These are phyloP conservation scores for Microdochium bolleyi DNA, from an alignment of 2,329 filamentous ascomycete species.

Conservation along the genomic window DNA sequence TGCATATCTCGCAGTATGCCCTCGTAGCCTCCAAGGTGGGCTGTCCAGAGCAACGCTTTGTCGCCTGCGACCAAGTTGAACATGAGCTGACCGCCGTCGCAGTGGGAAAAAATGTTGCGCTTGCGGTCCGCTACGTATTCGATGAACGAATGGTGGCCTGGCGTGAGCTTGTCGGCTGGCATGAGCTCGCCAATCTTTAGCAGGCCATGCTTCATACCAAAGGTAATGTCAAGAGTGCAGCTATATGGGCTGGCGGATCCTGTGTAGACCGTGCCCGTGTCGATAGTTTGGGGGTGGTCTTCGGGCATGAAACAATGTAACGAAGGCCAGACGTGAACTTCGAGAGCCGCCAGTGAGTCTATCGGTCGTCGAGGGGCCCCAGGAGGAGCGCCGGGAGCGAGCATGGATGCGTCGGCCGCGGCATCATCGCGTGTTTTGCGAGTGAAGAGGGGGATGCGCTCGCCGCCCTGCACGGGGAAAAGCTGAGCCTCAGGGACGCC, in stretches of 20 bases:
- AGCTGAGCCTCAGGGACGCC: slow-evolving; percentile 14
- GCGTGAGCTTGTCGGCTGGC: slow-evolving; percentile 4
- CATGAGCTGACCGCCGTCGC: slow-evolving; percentile 16
- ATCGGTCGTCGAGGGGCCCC: background rate
- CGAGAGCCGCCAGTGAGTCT: slow-evolving; percentile 3
- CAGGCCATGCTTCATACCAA: slow-evolving; percentile 11
- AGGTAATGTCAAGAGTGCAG: slow-evolving; percentile 11
- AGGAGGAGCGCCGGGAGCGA: slow-evolving; percentile 1
- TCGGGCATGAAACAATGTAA: slow-evolving; percentile 14
- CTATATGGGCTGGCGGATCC: slow-evolving; percentile 4
- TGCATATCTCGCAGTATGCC: slow-evolving; percentile 9
- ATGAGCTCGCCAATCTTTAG: slow-evolving; percentile 5
- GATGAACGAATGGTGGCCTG: slow-evolving; percentile 4
- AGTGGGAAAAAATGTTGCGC: slow-evolving; percentile 7
- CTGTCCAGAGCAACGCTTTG: slow-evolving; percentile 12
- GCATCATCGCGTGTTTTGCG: slow-evolving; percentile 1
- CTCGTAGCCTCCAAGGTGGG: slow-evolving; percentile 12
- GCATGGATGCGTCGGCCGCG: background rate
- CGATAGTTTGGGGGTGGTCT: slow-evolving; percentile 6
- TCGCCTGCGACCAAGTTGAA: slow-evolving; percentile 12
- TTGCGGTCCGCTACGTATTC: slow-evolving; percentile 6
- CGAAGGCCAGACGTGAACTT: slow-evolving; percentile 13
- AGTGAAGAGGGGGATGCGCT: slow-evolving; percentile 14
- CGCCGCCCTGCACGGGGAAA: slow-evolving; percentile 11
- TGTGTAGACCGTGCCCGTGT: slow-evolving; percentile 8